Evolutionary conservation across 768 basidiomycete species (phyloP), one percentile per base, ranked within the genome.

Genomic region (Panaeolus cyanescens): DNA sequence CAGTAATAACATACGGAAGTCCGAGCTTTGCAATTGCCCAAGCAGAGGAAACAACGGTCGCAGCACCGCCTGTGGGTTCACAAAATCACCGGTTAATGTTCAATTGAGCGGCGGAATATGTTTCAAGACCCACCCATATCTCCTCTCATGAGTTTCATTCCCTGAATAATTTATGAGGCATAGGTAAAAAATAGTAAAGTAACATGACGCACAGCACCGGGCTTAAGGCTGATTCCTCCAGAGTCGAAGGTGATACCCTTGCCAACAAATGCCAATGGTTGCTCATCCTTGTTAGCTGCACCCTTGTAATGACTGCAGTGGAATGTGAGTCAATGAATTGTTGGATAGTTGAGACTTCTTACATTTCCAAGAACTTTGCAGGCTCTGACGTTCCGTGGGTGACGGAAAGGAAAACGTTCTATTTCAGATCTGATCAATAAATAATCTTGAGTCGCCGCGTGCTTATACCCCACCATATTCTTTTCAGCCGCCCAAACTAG

Each of bases 191-290:
- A 20, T 10, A 50, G 20, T 37, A 54, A 22, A n/a, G 12, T 40
- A 55, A 56, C 45, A 40, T 5, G 6, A 79, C 85, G 67, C 62
- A 88, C 91, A 32, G 81, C 80, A 32, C 81, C 70, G n/a, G 91
- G 86, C 75, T 95, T 95, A 73, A 96, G 75, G 61, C 89, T 90
- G 73, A 94, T 94, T 65, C 92, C 92, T 80, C 93, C 93, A 2
- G 87, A 86, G 73, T 96, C 93, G 64, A 95, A 96, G 15, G 93
- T 94, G 70, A 95, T 88, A 62, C 93, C 93, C 71, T 95, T 95
- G 32, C 93, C 93, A 33, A 95, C 91, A 62, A 93, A 80, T 2
- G 86, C 89, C 13, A 92, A 78, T 3, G 92, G 92, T 57, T 79
- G 79, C 0, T 78, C 86, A 55, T 81, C 74, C 63, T 80, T 77